Base-by-base conservation (phyloP, 2,329 filamentous ascomycete species). In the Pseudopithomyces maydicus region DNA sequence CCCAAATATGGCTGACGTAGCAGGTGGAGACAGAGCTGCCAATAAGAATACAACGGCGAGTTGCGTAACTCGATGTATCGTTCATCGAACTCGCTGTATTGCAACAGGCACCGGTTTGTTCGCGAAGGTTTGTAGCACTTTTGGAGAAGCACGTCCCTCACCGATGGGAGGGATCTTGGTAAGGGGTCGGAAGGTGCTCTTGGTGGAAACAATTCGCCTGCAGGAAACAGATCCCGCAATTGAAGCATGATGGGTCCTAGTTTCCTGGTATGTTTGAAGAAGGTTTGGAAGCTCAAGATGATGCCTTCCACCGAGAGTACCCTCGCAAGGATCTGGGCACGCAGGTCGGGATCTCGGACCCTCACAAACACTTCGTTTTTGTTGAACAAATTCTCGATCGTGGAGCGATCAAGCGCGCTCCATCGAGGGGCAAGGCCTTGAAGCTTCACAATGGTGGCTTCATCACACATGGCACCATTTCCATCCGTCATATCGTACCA, bases 221-320 rank as follows among this genome's bases (percentile, higher is more conserved):
- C 17, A 26, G 14, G 32, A 14, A 62, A 55, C 20, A 62, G 41
- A 19, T 46, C 54, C 52, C 51, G 36, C 3, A 62, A 46, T 45
- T 36, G n/a, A 41, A 52, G 44, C 33, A 62, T 62, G 19, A 60
- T 6, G 10, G 43, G 55, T 46, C 32, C 57, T 43, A 62, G 41
- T 42, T 59, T 38, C 29, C 57, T 62, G 3, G 54, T 23, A 29
- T 62, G 36, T 32, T 60, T 56, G 14, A 59, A 62, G 32, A 62
- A 62, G 29, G 59, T 62, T 22, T 54, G 17, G 17, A 62, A 57
- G 29, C 19, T 57, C 2, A 56, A 17, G 33, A 62, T 54, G 20
- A 57, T 17, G 3, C 57, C 52, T 32, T 29, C 6, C 6, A 62
- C 23, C 41, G 50, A 3, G 26, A 62, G 57, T 8, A 57, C 55